Evolutionary conservation across 164 flowering plant species (phyloP), one percentile per base, ranked within the genome.

Genomic region (Piper longum): DNA sequence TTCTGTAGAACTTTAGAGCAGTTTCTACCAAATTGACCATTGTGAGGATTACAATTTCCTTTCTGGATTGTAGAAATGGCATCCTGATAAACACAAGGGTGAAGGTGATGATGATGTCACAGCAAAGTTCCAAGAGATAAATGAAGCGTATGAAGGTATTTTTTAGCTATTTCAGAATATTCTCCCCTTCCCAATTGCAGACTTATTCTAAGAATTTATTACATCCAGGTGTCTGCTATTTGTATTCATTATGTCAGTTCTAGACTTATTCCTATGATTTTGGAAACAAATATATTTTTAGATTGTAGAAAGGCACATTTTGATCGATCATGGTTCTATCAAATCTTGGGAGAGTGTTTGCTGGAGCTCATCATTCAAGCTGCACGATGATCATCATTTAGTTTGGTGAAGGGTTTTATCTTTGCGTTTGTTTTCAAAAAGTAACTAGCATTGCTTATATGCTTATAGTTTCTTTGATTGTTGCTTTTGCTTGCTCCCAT

Each of bases 81-180:
- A 87, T 80, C 96, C 96, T 44, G 96, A 89, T 77, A 89, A 89
- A 66, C 91, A 82, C 70, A 87, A 80, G 64, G 86, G 85, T 67
- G 84, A 87, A 62, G 86, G 85, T 67, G 84, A 87, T 67, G 59
- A 26, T 70, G 72, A 78, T 61, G 87, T 74, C 62, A 89, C 96
- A 42, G 72, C 78, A 41, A 89, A 79, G 65, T 89, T 89, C 64
- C 96, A 84, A 77, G 82, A 80, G 80, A 87, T 87, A 2, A 87
- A 84, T 73, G 93, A 89, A 78, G 96, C 93, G 66, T 89, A 89
- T 54, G 79, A 62, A 64, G 96, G 96, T 89, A 76, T 56, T 57
- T 36, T 36, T 57, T 16, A 8, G 13, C 41, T 26, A 57, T 57
- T 12, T 48, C 9, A 48, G 11, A 48, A 2, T 44, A 44, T 48